A percentile compares a stretch with the other conserved stretches of the same genome.
Evolutionary conservation across 1,284 basidiomycete species (phyloP).

Genomic region (Ceratobasidium sp.): DNA sequence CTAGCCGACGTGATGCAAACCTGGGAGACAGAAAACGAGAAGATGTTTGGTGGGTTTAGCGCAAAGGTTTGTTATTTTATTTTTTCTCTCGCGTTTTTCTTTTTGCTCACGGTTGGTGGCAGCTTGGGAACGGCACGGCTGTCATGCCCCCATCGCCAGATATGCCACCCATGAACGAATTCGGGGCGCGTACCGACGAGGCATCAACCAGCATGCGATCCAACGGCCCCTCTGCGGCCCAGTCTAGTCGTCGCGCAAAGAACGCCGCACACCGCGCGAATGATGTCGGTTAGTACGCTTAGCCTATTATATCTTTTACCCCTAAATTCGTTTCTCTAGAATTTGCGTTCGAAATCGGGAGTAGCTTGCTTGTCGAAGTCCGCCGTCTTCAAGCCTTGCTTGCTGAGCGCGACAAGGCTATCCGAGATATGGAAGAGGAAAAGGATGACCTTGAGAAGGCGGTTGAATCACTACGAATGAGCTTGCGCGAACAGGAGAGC

Average conservation of each 20-base stretch:
- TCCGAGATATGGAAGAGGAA: slow-evolving; percentile 89
- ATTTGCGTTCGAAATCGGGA: slow-evolving; percentile 96
- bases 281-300: slow-evolving; percentile 76
- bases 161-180: slow-evolving; percentile 43
- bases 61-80: slow-evolving; percentile 67
- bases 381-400: slow-evolving; percentile 88
- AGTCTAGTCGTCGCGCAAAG: slow-evolving; percentile 81
- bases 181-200: slow-evolving; percentile 41
- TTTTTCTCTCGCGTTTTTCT: slow-evolving; percentile 37
- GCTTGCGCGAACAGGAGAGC: slow-evolving; percentile 81
- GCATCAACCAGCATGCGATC: slow-evolving; percentile 43
- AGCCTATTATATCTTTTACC: slow-evolving; percentile 7
- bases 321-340: slow-evolving; percentile 63
- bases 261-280: slow-evolving; percentile 87
- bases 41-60: slow-evolving; percentile 79
- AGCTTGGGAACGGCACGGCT: slow-evolving; percentile 31
- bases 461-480: slow-evolving; percentile 76
- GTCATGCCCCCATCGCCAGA: slow-evolving; percentile 43
- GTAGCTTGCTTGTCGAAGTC: slow-evolving; percentile 89
- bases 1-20: slow-evolving; percentile 79
- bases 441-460: slow-evolving; percentile 83
- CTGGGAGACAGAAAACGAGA: slow-evolving; percentile 89
- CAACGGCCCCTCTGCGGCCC: slow-evolving; percentile 66
- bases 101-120: slow-evolving; percentile 4
- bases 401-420: slow-evolving; percentile 88